Conservation (phyloP, 176 grass and related monocot genomes). For the Carex scoparia region DNA sequence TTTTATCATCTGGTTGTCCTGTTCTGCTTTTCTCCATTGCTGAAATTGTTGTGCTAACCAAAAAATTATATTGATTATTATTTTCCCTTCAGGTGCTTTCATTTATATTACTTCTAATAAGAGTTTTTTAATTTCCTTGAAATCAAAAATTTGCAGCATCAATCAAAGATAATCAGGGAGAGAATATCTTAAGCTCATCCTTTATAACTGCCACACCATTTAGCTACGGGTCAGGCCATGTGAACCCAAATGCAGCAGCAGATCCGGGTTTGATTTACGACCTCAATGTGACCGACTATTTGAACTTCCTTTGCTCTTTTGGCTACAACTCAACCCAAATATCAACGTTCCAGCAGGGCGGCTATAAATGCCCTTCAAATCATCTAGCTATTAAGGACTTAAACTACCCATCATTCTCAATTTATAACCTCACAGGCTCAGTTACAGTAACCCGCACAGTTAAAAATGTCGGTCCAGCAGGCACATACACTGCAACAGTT, state of each 20-base stretch:
- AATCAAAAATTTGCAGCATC: constrained; percentile 26
- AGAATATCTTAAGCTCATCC: constrained; percentile 30
- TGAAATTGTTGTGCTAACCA: neutral
- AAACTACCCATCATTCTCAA: constrained; percentile 63
- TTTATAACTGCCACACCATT: constrained; percentile 45
- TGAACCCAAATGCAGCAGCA: constrained; percentile 39
- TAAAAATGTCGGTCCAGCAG: constrained; percentile 41
- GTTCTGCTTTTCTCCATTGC: neutral
- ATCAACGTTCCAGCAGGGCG: constrained; percentile 13
- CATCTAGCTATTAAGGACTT: constrained; percentile 28
- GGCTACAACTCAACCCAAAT: constrained; percentile 52
- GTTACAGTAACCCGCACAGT: constrained; percentile 30
- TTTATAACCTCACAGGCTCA: constrained; percentile 15
- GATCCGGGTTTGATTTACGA: constrained; percentile 83
- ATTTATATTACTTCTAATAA: neutral
- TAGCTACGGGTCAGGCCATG: constrained; percentile 51
- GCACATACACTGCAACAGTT: constrained; percentile 41
- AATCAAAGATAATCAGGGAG: constrained; percentile 24
- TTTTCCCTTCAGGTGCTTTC: neutral
- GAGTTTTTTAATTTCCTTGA: neutral
- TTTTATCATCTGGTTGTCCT: neutral
- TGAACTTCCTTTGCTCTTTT: constrained; percentile 58
- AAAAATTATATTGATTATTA: neutral
- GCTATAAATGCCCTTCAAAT: constrained; percentile 40
- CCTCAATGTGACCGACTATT: constrained; percentile 37